Evolutionary conservation across 2,329 filamentous ascomycete genomes (phyloP), one percentile per base, ranked within the genome.

Genomic region (Ophiosphaerella narmari): DNA sequence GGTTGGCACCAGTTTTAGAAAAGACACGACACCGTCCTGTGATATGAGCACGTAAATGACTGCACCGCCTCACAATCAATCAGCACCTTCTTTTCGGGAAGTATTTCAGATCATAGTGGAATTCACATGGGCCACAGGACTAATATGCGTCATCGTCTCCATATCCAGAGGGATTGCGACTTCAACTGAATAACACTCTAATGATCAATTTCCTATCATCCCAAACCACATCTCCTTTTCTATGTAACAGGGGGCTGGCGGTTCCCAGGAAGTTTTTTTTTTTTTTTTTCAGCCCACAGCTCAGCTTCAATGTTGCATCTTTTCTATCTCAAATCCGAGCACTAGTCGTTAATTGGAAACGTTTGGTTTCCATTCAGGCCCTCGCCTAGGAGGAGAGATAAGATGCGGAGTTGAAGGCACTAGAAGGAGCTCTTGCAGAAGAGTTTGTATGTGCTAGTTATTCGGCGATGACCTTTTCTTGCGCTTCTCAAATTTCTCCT

Each of bases 1-100:
- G 67, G 68, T 4, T 71, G 68, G 68, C 46, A 60, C 12, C 46
- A 45, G 18, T 21, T 21, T 40, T 31, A 32, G 9, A 54, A 34
- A 56, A 18, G 38, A 12, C 33, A 14, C 7, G 7, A 3, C 16
- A 13, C 21, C 13, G 12, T 36, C n/a, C 26, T 29, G 6, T 29
- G 3, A 29, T 11, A 29, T 29, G 26, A 29, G 11, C 7, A 8
- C 6, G 7, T 29, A 29, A 21, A 21, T 11, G 26, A 29, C 26
- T 29, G 26, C 26, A 8, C 11, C 11, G 11, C 6, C 7, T 29
- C 26, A 29, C 26, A 6, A 29, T 29, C 26, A 29, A 29, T 34
- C 6, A 36, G 26, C 8, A 7, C 11, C 21, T 29, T 36, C 14
- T 39, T 24, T 7, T 31, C 13, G 18, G 23, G 36, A 7, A 39